Evolutionary conservation across 495 filamentous ascomycete species (phyloP), one percentile per base, ranked within the genome.

Genomic region (Staphylotrichum tortipilum): DNA sequence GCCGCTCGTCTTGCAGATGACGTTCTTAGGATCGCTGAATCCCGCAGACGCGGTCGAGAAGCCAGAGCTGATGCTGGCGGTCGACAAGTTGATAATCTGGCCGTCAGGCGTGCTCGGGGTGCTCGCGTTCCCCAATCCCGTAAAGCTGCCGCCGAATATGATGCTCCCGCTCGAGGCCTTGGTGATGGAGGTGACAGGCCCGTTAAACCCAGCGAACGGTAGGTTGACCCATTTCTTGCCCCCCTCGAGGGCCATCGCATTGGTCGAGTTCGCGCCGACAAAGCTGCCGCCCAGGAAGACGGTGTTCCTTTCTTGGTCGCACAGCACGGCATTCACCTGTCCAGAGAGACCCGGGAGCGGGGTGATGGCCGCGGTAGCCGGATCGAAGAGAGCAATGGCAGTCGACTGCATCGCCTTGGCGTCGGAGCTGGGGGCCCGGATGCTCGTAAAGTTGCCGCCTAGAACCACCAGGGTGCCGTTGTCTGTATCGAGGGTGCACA

Each of bases 401-500:
- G 80, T 78, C 11, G 89, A 83, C 64, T 88, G 71, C 36, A 82
- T 72, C 3, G 49, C 49, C 11, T 10, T 71, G 17, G 44, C 33
- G 6, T 24, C 49, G 3, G 44, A n/a, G 29, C 37, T 33, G 30
- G 39, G 21, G 26, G 80, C 81, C 29, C 82, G 86, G 31, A 98
- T 66, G 59, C 86, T 94, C n/a, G 91, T 96, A 65, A 99, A 99
- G 69, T 95, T 97, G 12, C 92, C 92, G 21, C 84, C 92, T 4
- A 96, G 77, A 19, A 96, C 80, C 23, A 95, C 79, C 30, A 83
- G 69, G 4, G 68, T 78, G 41, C 86, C 86, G 64, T 86, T 74
- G 34, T 75, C 74, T 63, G 78, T 68, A 15, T 80, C 73, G 61
- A 91, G 90, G 17, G 84, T 70, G 69, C 94, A 97, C 85, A 97